Percentiles rank a stretch among this genome's conserved stretches.
phyloP scores from a whole-genome alignment of 2,329 filamentous ascomycete species.

The Bipolaris oryzae region DNA sequence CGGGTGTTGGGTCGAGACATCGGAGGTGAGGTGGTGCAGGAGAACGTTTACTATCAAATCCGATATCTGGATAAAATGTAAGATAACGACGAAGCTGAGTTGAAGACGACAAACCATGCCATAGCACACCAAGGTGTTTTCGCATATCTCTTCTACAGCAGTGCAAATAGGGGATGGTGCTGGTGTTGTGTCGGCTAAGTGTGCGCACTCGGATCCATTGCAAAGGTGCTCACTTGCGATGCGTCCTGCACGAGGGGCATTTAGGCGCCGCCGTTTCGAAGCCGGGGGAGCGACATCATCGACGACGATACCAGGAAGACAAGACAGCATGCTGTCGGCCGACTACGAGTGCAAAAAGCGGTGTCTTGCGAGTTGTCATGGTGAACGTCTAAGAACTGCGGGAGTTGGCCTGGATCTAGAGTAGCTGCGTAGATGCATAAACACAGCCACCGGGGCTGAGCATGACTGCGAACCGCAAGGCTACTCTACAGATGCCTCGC shows the following conservation, averaged over 20 bases:
- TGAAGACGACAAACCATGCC: background rate
- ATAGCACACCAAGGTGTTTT: background rate
- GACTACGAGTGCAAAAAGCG: background rate
- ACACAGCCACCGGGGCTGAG: background rate
- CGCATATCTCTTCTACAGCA: background rate
- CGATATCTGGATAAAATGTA: background rate
- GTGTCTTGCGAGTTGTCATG: background rate
- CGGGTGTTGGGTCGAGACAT: background rate
- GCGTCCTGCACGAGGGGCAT: background rate
- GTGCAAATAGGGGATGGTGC: background rate
- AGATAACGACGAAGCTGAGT: background rate
- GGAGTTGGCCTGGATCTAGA: background rate
- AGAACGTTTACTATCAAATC: background rate
- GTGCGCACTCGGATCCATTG: background rate
- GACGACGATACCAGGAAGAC: background rate
- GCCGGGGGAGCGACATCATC: slow-evolving; percentile 1
- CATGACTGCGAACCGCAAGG: background rate
- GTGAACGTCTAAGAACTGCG: background rate
- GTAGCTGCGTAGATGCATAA: too few relatives aligned
- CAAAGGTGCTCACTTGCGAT: background rate
- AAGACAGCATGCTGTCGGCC: background rate
- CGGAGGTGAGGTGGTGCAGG: background rate
- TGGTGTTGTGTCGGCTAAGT: background rate
- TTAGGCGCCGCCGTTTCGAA: background rate
- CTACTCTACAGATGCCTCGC: background rate